phyloP scores from a whole-genome alignment of 345 rosid genomes.

The Viola odorata region DNA sequence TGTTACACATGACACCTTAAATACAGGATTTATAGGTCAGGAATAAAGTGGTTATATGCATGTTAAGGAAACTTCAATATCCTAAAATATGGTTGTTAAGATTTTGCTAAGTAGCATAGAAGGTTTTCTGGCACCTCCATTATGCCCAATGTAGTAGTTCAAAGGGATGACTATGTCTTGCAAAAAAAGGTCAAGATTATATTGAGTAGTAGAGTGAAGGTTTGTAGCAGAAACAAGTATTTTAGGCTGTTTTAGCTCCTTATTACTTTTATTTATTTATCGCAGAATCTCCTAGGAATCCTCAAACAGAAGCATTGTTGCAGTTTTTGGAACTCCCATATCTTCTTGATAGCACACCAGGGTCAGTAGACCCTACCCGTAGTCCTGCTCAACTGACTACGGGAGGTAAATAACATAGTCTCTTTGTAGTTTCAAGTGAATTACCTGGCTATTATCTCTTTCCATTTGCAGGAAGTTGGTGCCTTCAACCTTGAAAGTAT shows the following conservation, averaged over 20 bases:
- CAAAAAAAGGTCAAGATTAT: no score
- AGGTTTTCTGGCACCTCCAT: no score
- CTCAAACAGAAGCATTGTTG: conserved; percentile 68
- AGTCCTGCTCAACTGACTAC: conserved; percentile 29
- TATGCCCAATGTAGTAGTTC: no score
- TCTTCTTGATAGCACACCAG: conserved; percentile 54
- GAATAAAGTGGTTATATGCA: no score
- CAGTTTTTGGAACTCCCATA: conserved; percentile 77
- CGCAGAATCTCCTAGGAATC: conserved; percentile 56
- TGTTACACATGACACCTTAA: no score
- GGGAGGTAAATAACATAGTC: conserved; percentile 30
- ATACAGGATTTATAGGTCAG: no score
- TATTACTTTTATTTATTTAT: neutral
- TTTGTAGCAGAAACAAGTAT: no score
- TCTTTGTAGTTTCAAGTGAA: neutral
- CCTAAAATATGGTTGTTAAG: no score
- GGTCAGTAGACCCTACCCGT: conserved; percentile 28
- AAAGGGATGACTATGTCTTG: no score
- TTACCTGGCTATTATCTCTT: neutral
- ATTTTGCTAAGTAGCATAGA: no score
- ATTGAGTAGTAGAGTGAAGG: no score
- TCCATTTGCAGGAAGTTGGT: neutral
- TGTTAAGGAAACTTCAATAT: no score
- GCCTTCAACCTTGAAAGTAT: neutral
- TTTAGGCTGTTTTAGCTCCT: neutral